phyloP scores from a whole-genome alignment of 2,329 filamentous ascomycete species.

The Hymenoscyphus linearis region DNA sequence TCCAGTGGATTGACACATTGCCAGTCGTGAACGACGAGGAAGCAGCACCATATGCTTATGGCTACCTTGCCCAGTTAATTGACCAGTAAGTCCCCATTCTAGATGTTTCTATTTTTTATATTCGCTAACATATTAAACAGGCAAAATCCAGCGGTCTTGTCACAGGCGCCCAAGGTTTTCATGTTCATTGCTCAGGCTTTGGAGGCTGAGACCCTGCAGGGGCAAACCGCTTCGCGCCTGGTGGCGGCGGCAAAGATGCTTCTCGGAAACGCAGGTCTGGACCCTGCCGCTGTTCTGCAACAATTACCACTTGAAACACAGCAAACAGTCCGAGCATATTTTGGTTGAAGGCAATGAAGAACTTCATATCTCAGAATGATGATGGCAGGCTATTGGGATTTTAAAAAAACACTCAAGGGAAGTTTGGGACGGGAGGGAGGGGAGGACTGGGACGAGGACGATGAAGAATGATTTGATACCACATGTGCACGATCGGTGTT shows the following conservation, averaged over 20 bases:
- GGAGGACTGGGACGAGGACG: conserved; percentile 12
- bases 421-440: conserved; percentile 11
- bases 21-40: conserved; percentile 95
- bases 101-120: not conserved
- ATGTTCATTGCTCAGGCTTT: conserved; percentile 81
- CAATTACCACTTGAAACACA: conserved; percentile 77
- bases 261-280: conserved; percentile 66
- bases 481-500: conserved; percentile 18
- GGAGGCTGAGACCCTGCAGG: conserved; percentile 84
- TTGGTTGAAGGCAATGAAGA: conserved; percentile 47
- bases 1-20: conserved; percentile 86
- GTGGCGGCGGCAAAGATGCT: conserved; percentile 74
- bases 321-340: conserved; percentile 71
- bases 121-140: conserved; percentile 44
- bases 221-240: conserved; percentile 72
- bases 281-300: conserved; percentile 69
- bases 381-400: not conserved
- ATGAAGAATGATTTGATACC: conserved; percentile 25
- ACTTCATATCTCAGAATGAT: not conserved
- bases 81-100: conserved; percentile 67
- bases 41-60: conserved; percentile 92
- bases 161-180: conserved; percentile 76
- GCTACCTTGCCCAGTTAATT: conserved; percentile 85
- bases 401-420: not conserved
- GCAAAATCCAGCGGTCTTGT: conserved; percentile 76